Evolutionary conservation across 768 basidiomycete species (phyloP).

Genomic region (Obba rivulosa): DNA sequence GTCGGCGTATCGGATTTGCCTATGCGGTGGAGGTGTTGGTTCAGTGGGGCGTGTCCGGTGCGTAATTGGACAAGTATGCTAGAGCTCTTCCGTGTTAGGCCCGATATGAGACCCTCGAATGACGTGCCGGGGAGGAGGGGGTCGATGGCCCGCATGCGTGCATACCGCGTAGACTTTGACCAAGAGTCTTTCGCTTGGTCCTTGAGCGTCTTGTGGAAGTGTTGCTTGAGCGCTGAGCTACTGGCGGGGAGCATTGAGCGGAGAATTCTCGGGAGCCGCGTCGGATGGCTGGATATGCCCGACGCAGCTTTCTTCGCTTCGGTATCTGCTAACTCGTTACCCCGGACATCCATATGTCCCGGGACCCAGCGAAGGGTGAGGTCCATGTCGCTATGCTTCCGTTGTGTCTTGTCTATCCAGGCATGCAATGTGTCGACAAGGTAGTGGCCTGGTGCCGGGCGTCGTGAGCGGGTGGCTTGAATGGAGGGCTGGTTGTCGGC

Average conservation of each 20-base stretch:
- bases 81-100: background rate
- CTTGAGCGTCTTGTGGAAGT: background rate
- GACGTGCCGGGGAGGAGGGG: background rate
- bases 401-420: background rate
- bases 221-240: conserved; percentile 1
- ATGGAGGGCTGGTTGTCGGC: conserved; percentile 8
- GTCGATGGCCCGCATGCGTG: background rate
- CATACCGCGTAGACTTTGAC: background rate
- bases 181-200: background rate
- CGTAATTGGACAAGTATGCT: conserved; percentile 25
- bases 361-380: conserved; percentile 10
- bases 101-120: background rate
- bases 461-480: background rate
- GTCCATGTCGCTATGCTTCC: background rate
- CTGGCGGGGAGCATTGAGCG: conserved; percentile 7
- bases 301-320: conserved; percentile 11
- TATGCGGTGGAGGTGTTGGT: conserved; percentile 20
- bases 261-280: conserved; percentile 1
- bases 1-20: background rate
- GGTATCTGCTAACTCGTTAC: conserved; percentile 10
- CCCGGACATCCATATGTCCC: conserved; percentile 6
- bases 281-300: background rate
- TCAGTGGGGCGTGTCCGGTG: conserved; percentile 27
- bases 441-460: conserved; percentile 1
- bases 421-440: conserved; percentile 6